Conservation (phyloP, 163 green algal species). For the Chlorella variabilis region DNA sequence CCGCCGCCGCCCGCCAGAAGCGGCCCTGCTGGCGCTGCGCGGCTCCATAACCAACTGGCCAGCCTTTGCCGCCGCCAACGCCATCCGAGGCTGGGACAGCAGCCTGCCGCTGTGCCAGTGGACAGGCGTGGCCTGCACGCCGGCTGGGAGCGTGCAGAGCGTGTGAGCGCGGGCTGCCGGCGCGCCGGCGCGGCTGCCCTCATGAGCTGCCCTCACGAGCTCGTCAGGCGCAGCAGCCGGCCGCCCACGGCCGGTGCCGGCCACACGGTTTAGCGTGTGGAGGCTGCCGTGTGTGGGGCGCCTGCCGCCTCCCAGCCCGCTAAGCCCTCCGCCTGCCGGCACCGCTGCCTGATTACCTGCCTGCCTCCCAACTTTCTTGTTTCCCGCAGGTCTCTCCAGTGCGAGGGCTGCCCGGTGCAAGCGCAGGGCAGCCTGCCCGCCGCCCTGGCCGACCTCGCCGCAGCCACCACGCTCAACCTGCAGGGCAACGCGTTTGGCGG, state of each 20-base stretch:
- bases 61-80: constrained; percentile 8
- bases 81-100: neutral
- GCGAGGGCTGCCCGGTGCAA: constrained; percentile 8
- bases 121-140: constrained; percentile 37
- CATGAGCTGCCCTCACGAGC: too few relatives aligned
- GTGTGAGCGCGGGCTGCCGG: neutral
- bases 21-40: neutral
- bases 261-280: too few relatives aligned
- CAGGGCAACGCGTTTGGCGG: constrained; percentile 30
- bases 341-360: neutral
- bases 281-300: too few relatives aligned
- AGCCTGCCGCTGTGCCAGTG: constrained; percentile 37
- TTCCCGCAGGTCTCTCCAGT: constrained; percentile 10
- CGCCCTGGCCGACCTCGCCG: neutral
- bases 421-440: constrained; percentile 19
- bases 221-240: too few relatives aligned
- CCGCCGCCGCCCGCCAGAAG: neutral
- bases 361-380: neutral
- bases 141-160: neutral
- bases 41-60: constrained; percentile 33
- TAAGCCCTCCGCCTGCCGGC: too few relatives aligned
- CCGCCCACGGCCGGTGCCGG: too few relatives aligned
- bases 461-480: constrained; percentile 30
- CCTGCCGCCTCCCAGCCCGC: too few relatives aligned
- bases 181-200: too few relatives aligned